Evolutionary conservation across 352 stramenopile genomes (phyloP), one percentile per base, ranked within the genome.

Genomic region (Pythium myriotylum): DNA sequence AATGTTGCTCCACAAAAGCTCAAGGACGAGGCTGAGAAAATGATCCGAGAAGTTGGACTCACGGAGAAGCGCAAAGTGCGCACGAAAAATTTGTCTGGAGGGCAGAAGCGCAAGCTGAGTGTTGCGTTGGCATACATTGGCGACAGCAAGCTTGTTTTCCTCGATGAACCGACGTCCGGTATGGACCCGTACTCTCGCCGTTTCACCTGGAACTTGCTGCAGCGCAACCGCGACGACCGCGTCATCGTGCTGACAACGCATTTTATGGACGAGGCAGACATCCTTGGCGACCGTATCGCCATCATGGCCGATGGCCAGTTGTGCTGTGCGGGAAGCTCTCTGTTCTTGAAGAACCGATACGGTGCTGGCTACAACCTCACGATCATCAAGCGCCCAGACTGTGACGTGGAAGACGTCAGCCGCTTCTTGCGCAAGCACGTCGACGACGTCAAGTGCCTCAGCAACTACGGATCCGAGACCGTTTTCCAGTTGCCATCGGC

Each of bases 41-140:
- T 81, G 73, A 78, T 85, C 22, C 43, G 48, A 29, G 88, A 97
- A 50, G 91, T 98, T 16, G 94, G 92, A 1, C 65, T 98, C 13
- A 82, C 73, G 1, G 91, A 97, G 73, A 98, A 98, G 70, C 71
- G 73, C 10, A 70, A 93, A 32, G 79, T 80, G 20, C 61, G 53
- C 5, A 68, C 81, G 0, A 81, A 70, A 42, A 74, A 84, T 8
- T 72, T 98, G 4, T 97, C 86, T 16, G 95, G 95, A 24, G 95
- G 95, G 16, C 84, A 96, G 87, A 99, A 99, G 72, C 84, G 97
- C 46, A 99, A 99, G 62, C 73, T 99, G 7, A 96, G 73, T 56
- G 80, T 99, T 20, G 96, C 93, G 10, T 95, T 99, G 27, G 94
- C 96, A 1, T 94, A 99, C 55, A 94, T 98, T 59, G 97, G 97